Percentiles rank a stretch among this genome's conserved stretches.
Conservation (phyloP, 495 filamentous ascomycete genomes). For the Articulospora tetracladia region DNA sequence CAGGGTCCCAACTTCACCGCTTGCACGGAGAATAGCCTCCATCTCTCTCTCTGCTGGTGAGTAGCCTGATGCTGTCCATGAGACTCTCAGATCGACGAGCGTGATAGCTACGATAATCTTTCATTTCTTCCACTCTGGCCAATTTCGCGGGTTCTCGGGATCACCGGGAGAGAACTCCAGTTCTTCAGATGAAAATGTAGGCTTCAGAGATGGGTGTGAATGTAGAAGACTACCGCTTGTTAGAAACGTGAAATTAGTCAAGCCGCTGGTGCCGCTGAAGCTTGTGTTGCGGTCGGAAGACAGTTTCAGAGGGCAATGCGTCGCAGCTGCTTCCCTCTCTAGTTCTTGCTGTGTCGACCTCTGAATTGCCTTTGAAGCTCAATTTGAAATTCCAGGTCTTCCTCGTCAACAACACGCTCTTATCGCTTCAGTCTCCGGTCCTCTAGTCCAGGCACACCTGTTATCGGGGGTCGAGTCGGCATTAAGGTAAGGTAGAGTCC, state of each 20-base stretch:
- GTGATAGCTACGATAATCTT: constrained; percentile 39
- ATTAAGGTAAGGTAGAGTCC: not conserved
- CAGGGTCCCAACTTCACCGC: constrained; percentile 39
- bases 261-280: no score
- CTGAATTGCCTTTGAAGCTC: no score
- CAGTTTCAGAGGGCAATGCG: no score
- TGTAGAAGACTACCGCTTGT: no score
- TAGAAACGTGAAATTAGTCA: no score
- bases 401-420: no score
- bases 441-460: not conserved
- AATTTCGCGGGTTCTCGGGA: constrained; percentile 42
- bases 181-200: no score
- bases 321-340: no score
- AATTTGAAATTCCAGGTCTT: no score
- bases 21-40: constrained; percentile 34
- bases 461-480: not conserved
- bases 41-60: constrained; percentile 36
- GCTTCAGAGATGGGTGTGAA: no score
- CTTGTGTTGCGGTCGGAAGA: no score
- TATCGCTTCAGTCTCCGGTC: not conserved
- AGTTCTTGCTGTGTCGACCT: no score
- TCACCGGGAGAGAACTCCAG: constrained; percentile 33
- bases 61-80: constrained; percentile 41
- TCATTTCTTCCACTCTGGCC: constrained; percentile 43
- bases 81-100: constrained; percentile 40